Base-by-base conservation (phyloP, 2,329 filamentous ascomycete species). In the Ascochyta fabae region DNA sequence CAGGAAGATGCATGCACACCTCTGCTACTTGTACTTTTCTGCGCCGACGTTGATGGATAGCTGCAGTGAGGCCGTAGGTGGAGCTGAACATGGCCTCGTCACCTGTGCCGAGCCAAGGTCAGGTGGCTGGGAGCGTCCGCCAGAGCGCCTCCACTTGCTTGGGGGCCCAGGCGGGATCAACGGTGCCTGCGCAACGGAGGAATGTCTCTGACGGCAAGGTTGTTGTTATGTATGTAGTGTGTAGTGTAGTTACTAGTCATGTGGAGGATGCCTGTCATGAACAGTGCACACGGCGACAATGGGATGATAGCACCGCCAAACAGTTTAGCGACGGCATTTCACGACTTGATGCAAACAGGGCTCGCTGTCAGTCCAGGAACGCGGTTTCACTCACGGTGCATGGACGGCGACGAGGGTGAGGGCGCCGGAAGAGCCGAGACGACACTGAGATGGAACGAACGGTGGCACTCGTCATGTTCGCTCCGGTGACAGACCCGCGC, bases 361-460 rank as follows among this genome's bases (percentile, higher is more conserved):
- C 48, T 53, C 35, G 43, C 48, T 53, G 44, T 53, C 48, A 41
- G 34, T 34, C 10, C 45, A 57, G 31, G 45, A 53, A 45, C 35
- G 48, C 27, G 41, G 48, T 49, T 48, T 53, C 53, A 56, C 47
- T 41, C 7, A 22, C 10, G 36, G 47, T 35, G 52, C 52, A 42
- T 55, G 46, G 52, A 16, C 27, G 26, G 26, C 26, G 26, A 26
- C 60, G 53, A 60, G 44, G 53, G 61, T 60, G 61, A 13, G 29
- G 4, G 29, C 29, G 29, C 29, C 29, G 29, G 29, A 31, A 13
- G 62, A 64, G 62, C 59, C 60, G 52, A 61, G 49, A 59, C 48
- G 52, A 61, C 53, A 59, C 48, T 60, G 65, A 64, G 61, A 58
- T 64, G 59, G 59, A 47, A 61, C 61, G 61, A 66, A 66, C 60